Percentiles rank a stretch among this genome's conserved stretches.
Conservation (phyloP, 805 yeast species). For the Debaryomyces maramus region DNA sequence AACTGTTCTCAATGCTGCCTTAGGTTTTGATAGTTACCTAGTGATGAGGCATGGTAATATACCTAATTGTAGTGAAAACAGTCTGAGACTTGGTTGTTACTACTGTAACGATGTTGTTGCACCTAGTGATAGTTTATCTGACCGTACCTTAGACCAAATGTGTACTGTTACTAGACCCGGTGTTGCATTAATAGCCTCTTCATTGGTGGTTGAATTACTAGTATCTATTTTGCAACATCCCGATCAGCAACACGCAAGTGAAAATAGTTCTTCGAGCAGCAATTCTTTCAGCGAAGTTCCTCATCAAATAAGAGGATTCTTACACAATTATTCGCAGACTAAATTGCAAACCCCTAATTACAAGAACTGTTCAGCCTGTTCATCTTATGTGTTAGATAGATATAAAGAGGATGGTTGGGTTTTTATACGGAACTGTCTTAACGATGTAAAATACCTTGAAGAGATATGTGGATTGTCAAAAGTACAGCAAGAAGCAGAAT, state of each 20-base stretch:
- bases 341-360: slow-evolving; percentile 73
- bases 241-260: slow-evolving; percentile 45
- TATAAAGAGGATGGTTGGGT: slow-evolving; percentile 69
- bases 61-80: slow-evolving; percentile 16
- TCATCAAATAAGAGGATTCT: slow-evolving; percentile 89
- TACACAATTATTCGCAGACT: slow-evolving; percentile 62
- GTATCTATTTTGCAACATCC: slow-evolving; percentile 74
- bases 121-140: slow-evolving; percentile 83
- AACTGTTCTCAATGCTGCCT: slow-evolving; percentile 84
- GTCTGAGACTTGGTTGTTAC: slow-evolving; percentile 76
- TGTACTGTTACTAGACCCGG: slow-evolving; percentile 99
- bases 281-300: slow-evolving; percentile 68
- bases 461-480: slow-evolving; percentile 74
- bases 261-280: slow-evolving; percentile 12
- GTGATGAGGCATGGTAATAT: slow-evolving; percentile 89
- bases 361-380: slow-evolving; percentile 84
- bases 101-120: slow-evolving; percentile 96
- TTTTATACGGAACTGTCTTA: slow-evolving; percentile 70
- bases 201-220: slow-evolving; percentile 81
- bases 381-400: slow-evolving; percentile 52
- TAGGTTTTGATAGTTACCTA: slow-evolving; percentile 90
- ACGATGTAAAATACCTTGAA: slow-evolving; percentile 67
- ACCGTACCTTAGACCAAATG: slow-evolving; percentile 94
- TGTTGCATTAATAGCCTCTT: slow-evolving; percentile 82
- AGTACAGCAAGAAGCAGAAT: slow-evolving; percentile 71